phyloP scores from a whole-genome alignment of 306 rosid genomes.

The Gynostemma pentaphyllum region DNA sequence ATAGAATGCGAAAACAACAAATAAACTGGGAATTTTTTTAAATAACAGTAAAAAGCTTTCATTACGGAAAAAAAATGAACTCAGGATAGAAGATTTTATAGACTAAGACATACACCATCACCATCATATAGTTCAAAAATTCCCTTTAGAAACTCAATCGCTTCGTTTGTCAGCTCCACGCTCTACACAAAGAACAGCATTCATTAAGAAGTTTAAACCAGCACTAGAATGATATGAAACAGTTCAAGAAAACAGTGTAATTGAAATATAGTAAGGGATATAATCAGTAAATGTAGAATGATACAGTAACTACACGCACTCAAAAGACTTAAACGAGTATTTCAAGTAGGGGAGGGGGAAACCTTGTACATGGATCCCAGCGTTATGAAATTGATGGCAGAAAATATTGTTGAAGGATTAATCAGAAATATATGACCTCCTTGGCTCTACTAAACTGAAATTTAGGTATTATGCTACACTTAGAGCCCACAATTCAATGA shows the following conservation, averaged over 20 bases:
- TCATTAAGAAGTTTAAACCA: constrained; percentile 10
- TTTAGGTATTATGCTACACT: no score
- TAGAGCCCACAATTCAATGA: no score
- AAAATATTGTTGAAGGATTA: no score
- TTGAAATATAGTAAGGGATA: background rate
- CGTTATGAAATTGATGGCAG: background rate
- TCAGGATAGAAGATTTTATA: constrained; percentile 2
- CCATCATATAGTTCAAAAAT: constrained; percentile 61
- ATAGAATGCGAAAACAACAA: background rate
- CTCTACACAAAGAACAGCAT: constrained; percentile 47
- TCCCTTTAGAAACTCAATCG: constrained; percentile 66
- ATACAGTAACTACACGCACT: background rate
- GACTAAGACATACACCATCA: constrained; percentile 49
- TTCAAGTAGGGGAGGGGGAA: background rate
- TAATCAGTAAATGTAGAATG: background rate
- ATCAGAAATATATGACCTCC: no score
- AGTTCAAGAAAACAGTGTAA: background rate
- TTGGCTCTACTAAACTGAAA: no score
- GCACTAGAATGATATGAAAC: constrained; percentile 1
- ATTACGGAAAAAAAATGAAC: no score
- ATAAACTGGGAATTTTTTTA: background rate
- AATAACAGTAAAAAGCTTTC: no score
- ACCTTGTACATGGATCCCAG: background rate
- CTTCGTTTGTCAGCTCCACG: constrained; percentile 93
- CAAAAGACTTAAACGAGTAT: no score